These are phyloP conservation scores for Coccomyxa sp. DNA, from an alignment of 139 green algal genomes.

Conservation along the genomic window DNA sequence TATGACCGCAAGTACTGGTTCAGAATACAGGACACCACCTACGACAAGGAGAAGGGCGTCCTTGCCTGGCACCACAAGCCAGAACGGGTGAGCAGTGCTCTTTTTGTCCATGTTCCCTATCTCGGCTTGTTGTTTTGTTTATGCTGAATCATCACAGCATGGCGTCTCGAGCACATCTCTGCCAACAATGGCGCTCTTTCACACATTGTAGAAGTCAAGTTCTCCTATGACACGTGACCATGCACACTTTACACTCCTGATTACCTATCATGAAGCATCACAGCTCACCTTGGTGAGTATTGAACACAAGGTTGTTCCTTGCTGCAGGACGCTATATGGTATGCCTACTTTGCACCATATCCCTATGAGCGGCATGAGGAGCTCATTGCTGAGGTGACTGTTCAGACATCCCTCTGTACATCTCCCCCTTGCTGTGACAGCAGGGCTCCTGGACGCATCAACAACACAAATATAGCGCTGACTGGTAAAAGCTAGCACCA, in stretches of 20 bases:
- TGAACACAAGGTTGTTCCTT: too few species aligned
- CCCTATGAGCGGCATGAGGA: conserved; percentile 46
- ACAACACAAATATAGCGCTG: too few species aligned
- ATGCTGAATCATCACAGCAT: not conserved
- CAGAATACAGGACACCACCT: conserved; percentile 10
- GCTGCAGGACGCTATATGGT: conserved; percentile 40
- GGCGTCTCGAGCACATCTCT: not conserved
- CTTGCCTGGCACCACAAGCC: conserved; percentile 49
- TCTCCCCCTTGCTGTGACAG: too few species aligned
- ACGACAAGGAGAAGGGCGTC: conserved; percentile 23
- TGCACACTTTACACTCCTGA: too few species aligned
- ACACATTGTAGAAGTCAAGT: not conserved
- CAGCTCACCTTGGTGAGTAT: too few species aligned
- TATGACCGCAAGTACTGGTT: conserved; percentile 58
- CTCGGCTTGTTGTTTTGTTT: not conserved
- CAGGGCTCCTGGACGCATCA: too few species aligned
- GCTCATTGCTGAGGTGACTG: conserved; percentile 55
- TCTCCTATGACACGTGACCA: not conserved
- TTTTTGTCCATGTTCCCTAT: not conserved
- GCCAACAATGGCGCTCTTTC: not conserved
- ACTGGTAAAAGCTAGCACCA: too few species aligned
- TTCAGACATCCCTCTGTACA: too few species aligned
- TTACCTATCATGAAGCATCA: too few species aligned
- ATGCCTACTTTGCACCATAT: conserved; percentile 77
- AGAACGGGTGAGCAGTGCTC: conserved; percentile 4